Base-by-base conservation (phyloP, 2,329 filamentous ascomycete genomes). In the Trichoderma sp. region DNA sequence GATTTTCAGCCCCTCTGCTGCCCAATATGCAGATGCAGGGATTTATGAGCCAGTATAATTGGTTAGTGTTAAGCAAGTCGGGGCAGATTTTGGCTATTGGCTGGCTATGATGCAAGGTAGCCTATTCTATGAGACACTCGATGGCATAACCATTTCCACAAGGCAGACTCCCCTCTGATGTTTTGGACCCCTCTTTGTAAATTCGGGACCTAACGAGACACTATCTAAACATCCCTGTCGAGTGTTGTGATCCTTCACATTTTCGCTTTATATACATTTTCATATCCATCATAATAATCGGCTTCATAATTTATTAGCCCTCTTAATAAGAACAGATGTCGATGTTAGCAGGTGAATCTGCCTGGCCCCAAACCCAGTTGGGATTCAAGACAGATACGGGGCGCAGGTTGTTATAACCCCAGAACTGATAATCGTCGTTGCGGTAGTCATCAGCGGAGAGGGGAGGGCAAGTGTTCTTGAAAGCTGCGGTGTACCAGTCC, bases 341-440 rank as follows among this genome's bases (percentile, higher is more conserved):
- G 40, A 70, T 68, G 33, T 70, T 72, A 3, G 70, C 71, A 19
- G 70, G 68, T 13, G 70, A 72, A 13, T 56, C 27, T 19, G 71
- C 71, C 55, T 72, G 40, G 40, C 71, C 70, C 71, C 71, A 72
- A 16, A 64, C 65, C 71, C 71, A 72, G 64, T 56, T 67, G 0
- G 71, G 64, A 61, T 71, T 69, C 31, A 72, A 27, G 16, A 71
- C 69, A 5, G 70, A 72, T 2, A 65, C 64, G 24, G 66, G 71
- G 24, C 70, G 67, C 27, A 72, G 63, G 60, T 72, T 72, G 35
- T 72, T 67, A 35, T 59, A 63, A 3, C 70, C 60, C 71, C 71
- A 73, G 56, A 72, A 73, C 21, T 73, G 71, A 37, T 72, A 73
- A 58, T 73, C 71, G 40, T 43, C 68, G 55, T 72, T 73, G 29